Evolutionary conservation across 2,329 filamentous ascomycete genomes (phyloP), one percentile per base, ranked within the genome.

Genomic region (Colletotrichum tropicicola): DNA sequence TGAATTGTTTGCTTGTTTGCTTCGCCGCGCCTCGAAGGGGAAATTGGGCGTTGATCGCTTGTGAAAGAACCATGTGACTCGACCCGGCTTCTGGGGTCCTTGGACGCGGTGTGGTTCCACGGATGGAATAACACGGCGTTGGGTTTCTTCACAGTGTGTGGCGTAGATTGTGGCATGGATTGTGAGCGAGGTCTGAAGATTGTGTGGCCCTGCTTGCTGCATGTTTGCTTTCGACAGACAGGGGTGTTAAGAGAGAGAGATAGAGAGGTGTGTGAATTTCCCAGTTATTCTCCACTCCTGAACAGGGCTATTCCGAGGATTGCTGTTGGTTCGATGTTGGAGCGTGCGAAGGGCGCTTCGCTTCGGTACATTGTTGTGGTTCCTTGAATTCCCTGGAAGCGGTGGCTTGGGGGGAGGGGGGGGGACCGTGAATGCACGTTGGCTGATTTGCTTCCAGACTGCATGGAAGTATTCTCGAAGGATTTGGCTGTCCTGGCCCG

Each of bases 181-280:
- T 44, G 48, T 35, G 28, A 21, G 51, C 28, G 25, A 25, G 32
- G 23, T 25, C 32, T 35, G 53, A 51, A 48, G 52, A 30, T 17
- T 32, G 43, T 10, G 32, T 17, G 49, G 23, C n/a, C n/a, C n/a
- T n/a, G n/a, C 32, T 10, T 41, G 44, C 52, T 43, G 44, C 43
- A 43, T 52, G 37, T 59, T 58, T 63, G 54, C 59, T 53, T 52
- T 41, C 44, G 19, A 28, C 30, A n/a, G n/a, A n/a, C n/a, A n/a
- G n/a, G n/a, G n/a, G n/a, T n/a, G n/a, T n/a, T n/a, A n/a, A n/a
- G n/a, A n/a, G 57, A 44, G 47, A 59, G 48, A 48, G 57, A 30
- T 60, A 27, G 12, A 13, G 27, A 27, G n/a, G 37, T n/a, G 37
- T 27, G n/a, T 28, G 35, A 19, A 37, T 37, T 48, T 41, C 30